Base-by-base conservation (phyloP, 2,329 filamentous ascomycete genomes). In the Arachnomyces sp. region DNA sequence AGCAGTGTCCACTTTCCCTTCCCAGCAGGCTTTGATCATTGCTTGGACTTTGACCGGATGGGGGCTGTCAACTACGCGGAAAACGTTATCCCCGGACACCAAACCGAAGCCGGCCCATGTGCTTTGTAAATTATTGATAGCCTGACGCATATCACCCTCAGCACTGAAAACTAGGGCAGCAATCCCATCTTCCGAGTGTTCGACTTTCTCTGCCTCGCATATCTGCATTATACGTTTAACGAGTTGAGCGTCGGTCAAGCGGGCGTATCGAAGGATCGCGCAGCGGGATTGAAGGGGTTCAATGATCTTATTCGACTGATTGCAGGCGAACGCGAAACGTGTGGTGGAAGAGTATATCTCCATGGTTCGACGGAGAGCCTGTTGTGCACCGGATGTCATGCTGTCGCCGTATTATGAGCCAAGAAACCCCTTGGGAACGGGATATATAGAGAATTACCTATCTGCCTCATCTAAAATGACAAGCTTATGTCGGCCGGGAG, bases 241-340 rank as follows among this genome's bases (percentile, higher is more conserved):
- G 17, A 98, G 80, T 61, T 98, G 90, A 9, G 78, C 82, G 59
- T 98, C 92, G 2, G 90, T 95, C 49, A 98, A 73, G 42, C 90
- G 82, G 25, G 89, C 82, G 64, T 95, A 98, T 44, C 92, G 82
- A 40, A 98, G 76, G 58, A 98, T 96, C 14, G 92, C 92, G 61
- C 92, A 98, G 54, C 92, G 80, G 13, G 89, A 95, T 64, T 98
- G 92, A 38, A 98, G 73, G n/a, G 92, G 92, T 64, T 98, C 92
- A 63, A 98, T 98, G 59, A 98, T 96, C 68, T 96, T 98, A 71
- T 96, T 98, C 47, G 84, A 92, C 69, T 94, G 87, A 63, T 98
- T 98, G 72, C 92, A 98, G 2, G 92, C 92, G 57, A 98, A 98
- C 0, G 92, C 92, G 58, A 98, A 98, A 43, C 92, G 78, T 2